Base-by-base conservation (phyloP, 2,329 filamentous ascomycete genomes). In the Botrytis deweyae region DNA sequence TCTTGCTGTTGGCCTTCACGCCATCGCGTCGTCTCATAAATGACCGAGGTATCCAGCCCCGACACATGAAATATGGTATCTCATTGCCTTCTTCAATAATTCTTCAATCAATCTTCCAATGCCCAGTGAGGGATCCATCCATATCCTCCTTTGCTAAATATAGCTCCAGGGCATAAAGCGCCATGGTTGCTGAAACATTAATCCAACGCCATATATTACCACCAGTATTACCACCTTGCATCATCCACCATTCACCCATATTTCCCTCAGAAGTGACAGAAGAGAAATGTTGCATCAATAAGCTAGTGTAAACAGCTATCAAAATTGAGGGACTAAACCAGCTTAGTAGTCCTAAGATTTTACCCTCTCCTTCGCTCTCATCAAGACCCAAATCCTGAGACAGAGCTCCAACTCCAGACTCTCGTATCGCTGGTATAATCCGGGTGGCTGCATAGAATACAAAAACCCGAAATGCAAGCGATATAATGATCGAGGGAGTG, bases 291-390 rank as follows among this genome's bases (percentile, higher is more conserved):
- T 98, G 96, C 85, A 98, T 91, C 49, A 99, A 85, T 69, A 99
- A 84, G 83, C 95, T 98, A 3, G 96, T 99, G 83, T 99, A 99
- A 44, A 98, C 95, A 6, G 96, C 93, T 75, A 99, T 95, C 72
- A 99, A 87, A 73, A 98, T 97, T 38, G 93, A 97, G 0, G 96
- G 95, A 29, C 93, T 96, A 84, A 98, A 98, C 90, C 95, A 98
- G 78, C 92, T 96, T 59, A 98, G 85, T 76, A 98, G 89, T 1
- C 92, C 93, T 25, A 98, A 85, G 9, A 97, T 85, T 78, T 91
- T 92, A 78, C 91, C 93, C 36, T 94, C 93, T 12, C 91, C 91
- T 79, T 97, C 94, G 20, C 90, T 89, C 76, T 98, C 95, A 74
- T 97, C 94, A 59, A 97, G 87, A 55, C 90, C 91, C 2, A 93